These are phyloP conservation scores for Monosporascus cannonballus DNA, from an alignment of 2,329 filamentous ascomycete genomes.

Conservation along the genomic window DNA sequence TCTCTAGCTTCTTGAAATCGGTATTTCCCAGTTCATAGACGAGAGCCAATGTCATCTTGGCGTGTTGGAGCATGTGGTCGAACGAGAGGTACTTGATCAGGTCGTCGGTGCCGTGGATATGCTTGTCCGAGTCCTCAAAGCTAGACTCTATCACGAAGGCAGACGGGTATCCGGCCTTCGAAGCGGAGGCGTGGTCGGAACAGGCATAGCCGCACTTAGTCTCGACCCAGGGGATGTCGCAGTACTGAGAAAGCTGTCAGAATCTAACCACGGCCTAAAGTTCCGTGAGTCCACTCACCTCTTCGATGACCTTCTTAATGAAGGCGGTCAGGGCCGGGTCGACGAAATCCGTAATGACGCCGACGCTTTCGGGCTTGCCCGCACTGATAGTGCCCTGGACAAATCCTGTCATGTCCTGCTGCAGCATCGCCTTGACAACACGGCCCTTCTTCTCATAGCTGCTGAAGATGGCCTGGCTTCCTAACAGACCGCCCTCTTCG, in stretches of 20 bases:
- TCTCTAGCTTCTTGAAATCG: constrained; percentile 48
- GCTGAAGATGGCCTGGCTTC: constrained; percentile 80
- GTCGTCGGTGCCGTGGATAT: constrained; percentile 67
- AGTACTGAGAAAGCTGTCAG: constrained; percentile 53
- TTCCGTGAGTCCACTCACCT: constrained; percentile 15
- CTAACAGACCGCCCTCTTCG: constrained; percentile 63
- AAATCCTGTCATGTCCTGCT: constrained; percentile 97
- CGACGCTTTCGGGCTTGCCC: constrained; percentile 77
- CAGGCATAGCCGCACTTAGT: constrained; percentile 88
- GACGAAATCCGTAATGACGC: constrained; percentile 89
- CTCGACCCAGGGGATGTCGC: constrained; percentile 77
- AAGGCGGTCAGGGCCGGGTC: constrained; percentile 77
- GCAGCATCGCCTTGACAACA: constrained; percentile 91
- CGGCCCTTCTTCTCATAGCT: constrained; percentile 66
- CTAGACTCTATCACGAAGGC: constrained; percentile 72
- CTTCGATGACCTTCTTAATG: constrained; percentile 80
- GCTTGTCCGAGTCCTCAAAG: constrained; percentile 59
- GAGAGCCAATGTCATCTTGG: constrained; percentile 74
- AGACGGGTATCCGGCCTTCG: constrained; percentile 67
- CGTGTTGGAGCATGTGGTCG: constrained; percentile 89
- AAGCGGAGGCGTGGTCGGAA: constrained; percentile 67
- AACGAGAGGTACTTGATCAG: constrained; percentile 69
- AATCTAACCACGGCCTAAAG: constrained; percentile 27
- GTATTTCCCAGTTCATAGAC: constrained; percentile 81
- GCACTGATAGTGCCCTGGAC: constrained; percentile 76